phyloP scores from a whole-genome alignment of 75 land plant genomes.

The Chamaecyparis obtusa region DNA sequence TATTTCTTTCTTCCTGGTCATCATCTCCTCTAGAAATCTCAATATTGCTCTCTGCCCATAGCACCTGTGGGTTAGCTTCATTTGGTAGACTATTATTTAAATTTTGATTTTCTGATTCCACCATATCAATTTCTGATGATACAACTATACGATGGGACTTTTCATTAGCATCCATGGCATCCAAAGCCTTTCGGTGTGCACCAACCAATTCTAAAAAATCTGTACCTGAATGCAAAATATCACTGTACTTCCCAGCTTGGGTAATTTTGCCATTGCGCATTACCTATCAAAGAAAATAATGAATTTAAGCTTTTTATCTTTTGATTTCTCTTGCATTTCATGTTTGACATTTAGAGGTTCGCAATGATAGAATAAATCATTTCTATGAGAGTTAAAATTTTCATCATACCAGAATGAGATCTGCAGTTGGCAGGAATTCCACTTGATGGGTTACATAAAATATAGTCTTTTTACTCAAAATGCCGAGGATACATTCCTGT shows the following conservation, averaged over 20 bases:
- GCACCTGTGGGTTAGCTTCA: constrained; percentile 5
- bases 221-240: constrained; percentile 55
- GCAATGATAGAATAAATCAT: too few species aligned
- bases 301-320: neutral
- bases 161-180: constrained; percentile 29
- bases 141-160: neutral
- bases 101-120: neutral
- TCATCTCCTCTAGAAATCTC: constrained; percentile 6
- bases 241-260: constrained; percentile 61
- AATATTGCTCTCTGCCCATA: constrained; percentile 21
- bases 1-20: constrained; percentile 10
- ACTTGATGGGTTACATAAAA: constrained; percentile 85
- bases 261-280: constrained; percentile 75
- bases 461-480: constrained; percentile 66
- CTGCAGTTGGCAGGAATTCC: constrained; percentile 73
- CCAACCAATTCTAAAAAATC: constrained; percentile 69
- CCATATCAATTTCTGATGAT: neutral
- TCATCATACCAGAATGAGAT: constrained; percentile 62
- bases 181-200: constrained; percentile 72
- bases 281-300: constrained; percentile 45
- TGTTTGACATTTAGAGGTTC: neutral
- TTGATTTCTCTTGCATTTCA: neutral
- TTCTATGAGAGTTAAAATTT: neutral
- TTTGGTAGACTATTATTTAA: neutral
- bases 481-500: constrained; percentile 69